Conservation (phyloP, 306 rosid species). For the Glycine tomentella region DNA sequence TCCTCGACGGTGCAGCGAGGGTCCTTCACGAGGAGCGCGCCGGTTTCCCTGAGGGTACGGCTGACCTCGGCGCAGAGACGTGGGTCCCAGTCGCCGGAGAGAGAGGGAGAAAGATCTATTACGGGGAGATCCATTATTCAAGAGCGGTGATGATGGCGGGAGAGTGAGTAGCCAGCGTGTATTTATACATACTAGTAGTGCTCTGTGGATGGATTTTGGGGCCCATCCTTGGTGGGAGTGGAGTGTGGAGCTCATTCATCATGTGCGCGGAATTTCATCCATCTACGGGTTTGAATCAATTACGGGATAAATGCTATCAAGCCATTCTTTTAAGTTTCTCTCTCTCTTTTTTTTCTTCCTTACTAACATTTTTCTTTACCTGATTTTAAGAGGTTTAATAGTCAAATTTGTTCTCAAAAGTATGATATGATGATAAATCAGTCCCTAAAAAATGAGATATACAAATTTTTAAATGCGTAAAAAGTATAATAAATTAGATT, state of each 20-base stretch:
- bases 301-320: too few relatives aligned
- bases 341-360: too few relatives aligned
- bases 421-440: too few relatives aligned
- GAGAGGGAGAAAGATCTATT: constrained; percentile 69
- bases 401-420: too few relatives aligned
- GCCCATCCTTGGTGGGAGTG: neutral
- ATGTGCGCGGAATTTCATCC: too few relatives aligned
- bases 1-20: constrained; percentile 84
- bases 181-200: neutral
- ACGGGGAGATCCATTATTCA: constrained; percentile 72
- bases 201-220: neutral
- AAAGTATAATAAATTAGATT: too few relatives aligned
- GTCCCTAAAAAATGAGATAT: too few relatives aligned
- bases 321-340: too few relatives aligned
- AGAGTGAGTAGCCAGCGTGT: neutral
- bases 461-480: too few relatives aligned
- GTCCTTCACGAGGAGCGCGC: constrained; percentile 83
- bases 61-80: constrained; percentile 70
- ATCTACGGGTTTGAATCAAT: too few relatives aligned
- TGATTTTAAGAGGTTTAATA: too few relatives aligned
- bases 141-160: neutral
- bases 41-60: constrained; percentile 78
- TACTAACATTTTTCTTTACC: too few relatives aligned
- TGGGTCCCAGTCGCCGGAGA: constrained; percentile 45
- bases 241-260: neutral